phyloP scores from a whole-genome alignment of 2,329 filamentous ascomycete species.

The Cordyceps pruinosa region DNA sequence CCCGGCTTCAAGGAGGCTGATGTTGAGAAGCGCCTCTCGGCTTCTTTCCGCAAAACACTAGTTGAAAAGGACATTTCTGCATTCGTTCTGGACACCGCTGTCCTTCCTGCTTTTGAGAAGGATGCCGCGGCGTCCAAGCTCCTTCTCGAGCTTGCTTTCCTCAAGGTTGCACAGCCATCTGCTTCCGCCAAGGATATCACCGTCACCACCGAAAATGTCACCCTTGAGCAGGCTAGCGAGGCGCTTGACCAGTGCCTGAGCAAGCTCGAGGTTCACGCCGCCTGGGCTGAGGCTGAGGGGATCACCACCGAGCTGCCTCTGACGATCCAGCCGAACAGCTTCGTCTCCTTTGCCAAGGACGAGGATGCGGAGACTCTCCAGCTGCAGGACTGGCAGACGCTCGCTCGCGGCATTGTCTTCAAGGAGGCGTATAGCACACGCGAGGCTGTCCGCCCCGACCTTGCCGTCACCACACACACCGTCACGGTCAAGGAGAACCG shows the following conservation, averaged over 20 bases:
- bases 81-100: slow-evolving; percentile 66
- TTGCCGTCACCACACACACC: slow-evolving; percentile 76
- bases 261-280: slow-evolving; percentile 65
- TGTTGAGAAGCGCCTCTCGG: slow-evolving; percentile 76
- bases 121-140: slow-evolving; percentile 58
- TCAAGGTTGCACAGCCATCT: slow-evolving; percentile 67
- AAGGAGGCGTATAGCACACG: slow-evolving; percentile 86
- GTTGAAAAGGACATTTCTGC: slow-evolving; percentile 64
- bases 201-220: slow-evolving; percentile 43
- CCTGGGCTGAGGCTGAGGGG: slow-evolving; percentile 67
- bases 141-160: slow-evolving; percentile 73
- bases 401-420: slow-evolving; percentile 83
- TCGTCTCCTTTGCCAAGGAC: slow-evolving; percentile 69
- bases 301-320: slow-evolving; percentile 47
- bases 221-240: slow-evolving; percentile 52
- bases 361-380: slow-evolving; percentile 59
- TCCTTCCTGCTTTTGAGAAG: slow-evolving; percentile 60
- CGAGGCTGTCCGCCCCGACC: slow-evolving; percentile 71
- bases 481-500: slow-evolving; percentile 94
- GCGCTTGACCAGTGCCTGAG: slow-evolving; percentile 64
- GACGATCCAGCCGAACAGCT: slow-evolving; percentile 70
- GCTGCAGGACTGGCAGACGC: slow-evolving; percentile 72
- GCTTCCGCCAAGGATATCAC: slow-evolving; percentile 62
- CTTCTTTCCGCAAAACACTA: slow-evolving; percentile 62
- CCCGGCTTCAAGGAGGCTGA: slow-evolving; percentile 81